Percentiles rank a stretch among this genome's conserved stretches.
Evolutionary conservation across 75 land plant genomes (phyloP).

Genomic region (Adiantum capillusveneris): DNA sequence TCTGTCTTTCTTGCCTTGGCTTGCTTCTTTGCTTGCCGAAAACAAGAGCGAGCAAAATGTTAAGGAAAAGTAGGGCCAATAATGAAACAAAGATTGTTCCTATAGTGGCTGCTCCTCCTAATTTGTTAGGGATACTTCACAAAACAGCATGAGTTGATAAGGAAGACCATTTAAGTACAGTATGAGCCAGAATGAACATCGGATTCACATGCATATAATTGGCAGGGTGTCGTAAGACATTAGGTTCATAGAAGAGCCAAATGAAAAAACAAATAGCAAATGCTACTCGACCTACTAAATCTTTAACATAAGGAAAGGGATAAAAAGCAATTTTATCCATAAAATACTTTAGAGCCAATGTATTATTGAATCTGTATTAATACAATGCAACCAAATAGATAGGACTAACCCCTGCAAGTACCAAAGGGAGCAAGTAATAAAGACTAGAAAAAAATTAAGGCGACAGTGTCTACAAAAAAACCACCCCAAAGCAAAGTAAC

Average conservation of each 20-base stretch:
- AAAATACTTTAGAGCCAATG: slow-evolving; percentile 32
- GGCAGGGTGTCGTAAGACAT: slow-evolving; percentile 27
- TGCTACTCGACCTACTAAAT: slow-evolving; percentile 33
- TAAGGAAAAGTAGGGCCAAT: too few relatives aligned
- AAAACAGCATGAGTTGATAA: slow-evolving; percentile 5
- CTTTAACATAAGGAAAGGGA: slow-evolving; percentile 25
- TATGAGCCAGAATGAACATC: slow-evolving; percentile 5
- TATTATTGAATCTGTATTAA: slow-evolving; percentile 30
- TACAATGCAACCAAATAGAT: slow-evolving; percentile 6
- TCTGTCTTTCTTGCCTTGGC: too few relatives aligned
- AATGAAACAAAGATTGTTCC: too few relatives aligned
- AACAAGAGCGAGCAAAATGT: too few relatives aligned
- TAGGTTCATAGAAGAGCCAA: slow-evolving; percentile 22
- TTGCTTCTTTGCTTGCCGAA: too few relatives aligned
- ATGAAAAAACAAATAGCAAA: slow-evolving; percentile 23
- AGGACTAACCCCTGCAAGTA: neutral
- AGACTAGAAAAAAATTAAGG: neutral
- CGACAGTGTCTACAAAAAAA: neutral
- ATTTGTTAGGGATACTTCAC: slow-evolving; percentile 7
- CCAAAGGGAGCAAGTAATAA: slow-evolving; percentile 1
- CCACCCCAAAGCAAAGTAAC: slow-evolving; percentile 4
- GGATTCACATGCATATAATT: slow-evolving; percentile 9
- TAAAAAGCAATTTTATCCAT: slow-evolving; percentile 37
- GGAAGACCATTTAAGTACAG: slow-evolving; percentile 8
- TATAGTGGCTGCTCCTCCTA: neutral